Base-by-base conservation (phyloP, 495 filamentous ascomycete species). In the Trichoderma gamsii region DNA sequence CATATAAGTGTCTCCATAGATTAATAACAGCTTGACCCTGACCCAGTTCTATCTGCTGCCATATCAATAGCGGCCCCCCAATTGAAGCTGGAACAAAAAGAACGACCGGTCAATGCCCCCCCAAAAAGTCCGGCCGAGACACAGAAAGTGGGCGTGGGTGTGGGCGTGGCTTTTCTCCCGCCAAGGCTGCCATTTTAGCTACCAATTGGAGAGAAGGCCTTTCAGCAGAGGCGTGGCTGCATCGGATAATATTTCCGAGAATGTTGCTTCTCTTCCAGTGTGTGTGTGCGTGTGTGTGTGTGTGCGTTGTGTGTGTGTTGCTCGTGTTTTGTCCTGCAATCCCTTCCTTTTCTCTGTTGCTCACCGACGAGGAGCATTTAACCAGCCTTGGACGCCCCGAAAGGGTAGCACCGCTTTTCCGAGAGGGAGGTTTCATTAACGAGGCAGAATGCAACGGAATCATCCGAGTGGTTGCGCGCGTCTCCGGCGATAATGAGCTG, bases 201-300 rank as follows among this genome's bases (percentile, higher is more conserved):
- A 2, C 49, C n/a, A 16, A 52, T 52, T 21, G 49, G 49, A n/a
- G 18, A 23, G n/a, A 38, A 38, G 35, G 35, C 35, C 35, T 6
- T 38, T 29, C 29, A 29, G 4, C 35, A 38, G 8, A 38, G 0
- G 49, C 16, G 3, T 21, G 18, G 49, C 49, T 21, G 16, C 49
- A 5, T 52, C 49, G 49, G 49, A 52, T 52, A 52, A 52, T 52
- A 52, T 52, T 52, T 52, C 49, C 49, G 49, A 52, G 18, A 5
- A n/a, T 21, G 15, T n/a, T n/a, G 18, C 25, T 52, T 18, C 18
- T n/a, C 15, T 49, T 49, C 44, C 18, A n/a, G 15, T 49, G 15
- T 16, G 44, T 29, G 29, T 1, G 29, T 29, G 29, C 4, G 29
- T 4, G 29, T 29, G 29, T 29, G 29, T 29, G 29, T 1, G 29